phyloP scores from a whole-genome alignment of 2,329 filamentous ascomycete species.

The Fonsecaea nubica region DNA sequence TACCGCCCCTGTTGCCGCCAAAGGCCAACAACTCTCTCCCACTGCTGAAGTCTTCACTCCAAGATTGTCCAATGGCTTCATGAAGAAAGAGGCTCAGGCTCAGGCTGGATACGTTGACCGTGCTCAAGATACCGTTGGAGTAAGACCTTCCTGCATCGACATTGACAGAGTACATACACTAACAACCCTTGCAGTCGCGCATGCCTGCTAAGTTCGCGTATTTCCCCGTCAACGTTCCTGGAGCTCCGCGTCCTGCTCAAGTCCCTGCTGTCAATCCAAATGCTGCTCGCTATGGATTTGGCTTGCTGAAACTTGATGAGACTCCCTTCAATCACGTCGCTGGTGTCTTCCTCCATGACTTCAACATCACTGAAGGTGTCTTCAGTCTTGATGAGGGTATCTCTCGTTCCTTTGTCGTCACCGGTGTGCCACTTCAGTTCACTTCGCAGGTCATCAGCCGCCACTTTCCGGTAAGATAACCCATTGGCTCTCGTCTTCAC shows the following conservation, averaged over 20 bases:
- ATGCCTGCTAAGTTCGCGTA: constrained; percentile 6
- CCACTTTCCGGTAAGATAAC: constrained; percentile 49
- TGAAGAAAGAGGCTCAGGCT: constrained; percentile 8
- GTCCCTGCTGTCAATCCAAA: constrained; percentile 4
- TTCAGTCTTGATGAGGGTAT: constrained; percentile 37
- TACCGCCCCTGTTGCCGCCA: constrained; percentile 46
- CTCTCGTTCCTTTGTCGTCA: constrained; percentile 35
- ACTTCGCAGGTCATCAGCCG: constrained; percentile 47
- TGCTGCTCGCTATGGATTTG: constrained; percentile 8
- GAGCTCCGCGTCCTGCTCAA: neutral
- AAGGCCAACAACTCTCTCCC: constrained; percentile 34
- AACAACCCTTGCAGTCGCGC: constrained; percentile 4
- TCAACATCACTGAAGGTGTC: constrained; percentile 27
- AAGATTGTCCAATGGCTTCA: constrained; percentile 8
- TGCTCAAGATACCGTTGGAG: constrained; percentile 8
- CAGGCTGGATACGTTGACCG: constrained; percentile 7
- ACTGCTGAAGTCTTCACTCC: constrained; percentile 39
- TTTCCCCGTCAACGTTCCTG: constrained; percentile 9
- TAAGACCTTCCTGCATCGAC: constrained; percentile 12
- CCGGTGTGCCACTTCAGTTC: constrained; percentile 41
- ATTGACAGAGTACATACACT: neutral
- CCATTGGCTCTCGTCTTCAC: neutral
- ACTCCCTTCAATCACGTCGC: constrained; percentile 8
- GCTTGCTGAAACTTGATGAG: constrained; percentile 7
- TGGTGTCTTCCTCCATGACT: constrained; percentile 24